phyloP scores from a whole-genome alignment of 2,329 filamentous ascomycete species.

The Sporothrix luriei region DNA sequence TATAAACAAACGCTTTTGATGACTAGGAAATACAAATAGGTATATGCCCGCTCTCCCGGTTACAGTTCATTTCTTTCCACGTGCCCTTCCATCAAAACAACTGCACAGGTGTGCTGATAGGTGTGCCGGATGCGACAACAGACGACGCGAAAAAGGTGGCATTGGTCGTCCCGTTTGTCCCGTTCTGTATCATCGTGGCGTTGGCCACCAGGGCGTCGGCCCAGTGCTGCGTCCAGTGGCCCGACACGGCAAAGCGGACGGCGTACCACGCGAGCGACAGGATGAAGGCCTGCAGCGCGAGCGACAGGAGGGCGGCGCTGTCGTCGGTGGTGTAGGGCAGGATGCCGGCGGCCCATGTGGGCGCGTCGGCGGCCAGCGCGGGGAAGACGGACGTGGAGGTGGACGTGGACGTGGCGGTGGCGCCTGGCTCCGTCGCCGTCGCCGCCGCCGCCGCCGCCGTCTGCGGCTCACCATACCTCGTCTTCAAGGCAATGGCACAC shows the following conservation, averaged over 20 bases:
- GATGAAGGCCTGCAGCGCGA: neutral
- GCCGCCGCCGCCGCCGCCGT: too few relatives aligned
- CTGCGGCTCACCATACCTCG: neutral
- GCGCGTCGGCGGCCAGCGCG: too few relatives aligned
- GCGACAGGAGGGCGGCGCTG: neutral
- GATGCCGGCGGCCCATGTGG: neutral
- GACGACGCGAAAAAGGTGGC: neutral
- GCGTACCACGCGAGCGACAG: conserved; percentile 24
- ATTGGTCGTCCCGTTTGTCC: neutral
- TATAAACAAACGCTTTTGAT: neutral
- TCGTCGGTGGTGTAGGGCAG: conserved; percentile 6
- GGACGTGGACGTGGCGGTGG: too few relatives aligned
- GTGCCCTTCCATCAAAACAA: neutral
- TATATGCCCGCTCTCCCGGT: neutral
- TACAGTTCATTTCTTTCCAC: neutral
- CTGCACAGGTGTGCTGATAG: neutral
- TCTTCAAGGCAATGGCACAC: neutral
- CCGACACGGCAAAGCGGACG: conserved; percentile 22
- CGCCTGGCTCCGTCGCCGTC: too few relatives aligned
- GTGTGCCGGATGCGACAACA: neutral
- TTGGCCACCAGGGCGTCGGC: conserved; percentile 23
- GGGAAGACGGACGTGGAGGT: neutral
- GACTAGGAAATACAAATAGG: conserved; percentile 10
- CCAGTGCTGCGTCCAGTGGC: conserved; percentile 30
- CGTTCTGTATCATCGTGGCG: neutral